These are phyloP conservation scores for Xylariomycetidae sp. DNA, from an alignment of 2,329 filamentous ascomycete genomes.

Conservation along the genomic window DNA sequence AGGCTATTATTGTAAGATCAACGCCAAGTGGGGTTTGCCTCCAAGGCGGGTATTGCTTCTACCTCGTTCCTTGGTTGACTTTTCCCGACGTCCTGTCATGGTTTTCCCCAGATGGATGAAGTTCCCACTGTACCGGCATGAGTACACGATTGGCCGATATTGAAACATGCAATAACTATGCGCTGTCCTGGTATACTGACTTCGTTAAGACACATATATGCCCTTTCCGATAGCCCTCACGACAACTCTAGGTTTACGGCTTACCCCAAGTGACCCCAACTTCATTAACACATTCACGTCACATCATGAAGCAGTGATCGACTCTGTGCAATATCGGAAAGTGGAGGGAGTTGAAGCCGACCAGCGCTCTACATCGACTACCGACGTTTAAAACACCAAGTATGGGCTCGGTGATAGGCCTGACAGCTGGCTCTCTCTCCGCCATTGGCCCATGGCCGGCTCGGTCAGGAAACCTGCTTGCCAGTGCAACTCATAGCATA, in stretches of 20 bases:
- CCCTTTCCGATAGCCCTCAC: slow-evolving; percentile 1
- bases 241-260: slow-evolving; percentile 3
- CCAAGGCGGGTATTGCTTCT: too few species aligned
- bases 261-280: slow-evolving; percentile 9
- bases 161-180: slow-evolving; percentile 20
- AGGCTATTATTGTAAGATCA: too few species aligned
- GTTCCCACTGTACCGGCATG: slow-evolving; percentile 7
- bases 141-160: slow-evolving; percentile 9
- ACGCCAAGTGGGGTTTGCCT: too few species aligned
- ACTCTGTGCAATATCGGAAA: slow-evolving; percentile 2
- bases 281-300: slow-evolving; percentile 2
- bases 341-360: slow-evolving; percentile 3
- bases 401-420: slow-evolving; percentile 10
- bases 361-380: slow-evolving; percentile 4
- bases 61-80: too few species aligned
- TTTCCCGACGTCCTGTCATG: too few species aligned
- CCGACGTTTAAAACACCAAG: slow-evolving; percentile 5
- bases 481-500: slow-evolving; percentile 2
- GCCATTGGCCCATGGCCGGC: slow-evolving; percentile 1
- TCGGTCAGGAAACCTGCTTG: not conserved
- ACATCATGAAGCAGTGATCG: slow-evolving; percentile 3
- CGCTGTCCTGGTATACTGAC: slow-evolving; percentile 7
- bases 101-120: too few species aligned
- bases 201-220: slow-evolving; percentile 8
- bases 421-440: too few species aligned